Base-by-base conservation (phyloP, 192 early-diverging fungal species). In the Thamnidium elegans region DNA sequence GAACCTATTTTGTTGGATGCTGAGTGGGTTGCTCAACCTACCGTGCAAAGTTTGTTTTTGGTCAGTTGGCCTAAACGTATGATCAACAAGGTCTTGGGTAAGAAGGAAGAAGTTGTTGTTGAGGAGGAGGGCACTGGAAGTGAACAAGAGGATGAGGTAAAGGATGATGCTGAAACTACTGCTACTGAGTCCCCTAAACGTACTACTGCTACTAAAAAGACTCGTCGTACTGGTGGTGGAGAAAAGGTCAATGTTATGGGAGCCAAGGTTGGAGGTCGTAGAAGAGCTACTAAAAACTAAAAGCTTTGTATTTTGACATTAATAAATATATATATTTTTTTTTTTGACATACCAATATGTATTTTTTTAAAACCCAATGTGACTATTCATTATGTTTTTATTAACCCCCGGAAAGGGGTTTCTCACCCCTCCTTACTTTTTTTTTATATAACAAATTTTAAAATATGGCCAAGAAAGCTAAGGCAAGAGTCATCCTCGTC, bases 401-500 rank as follows among this genome's bases (percentile, higher is more conserved):
- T 26, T 26, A 26, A 26, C 36, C 36, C 36, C 36, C 36, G 5
- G 34, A 7, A 7, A 36, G 7, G 46, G 46, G 17, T 48, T 9
- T 15, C 4, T 48, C 17, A 26, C 17, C 46, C 46, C 46, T 6
- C 21, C 39, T 44, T 23, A 20, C 39, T 44, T 44, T 44, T 21
- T 4, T 3, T 44, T 4, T 23, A 19, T 54, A 55, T n/a, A 32
- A 36, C 15, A 10, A 44, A 26, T 26, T 26, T 26, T 26, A 26
- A 26, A 69, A 20, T 43, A 83, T 92, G 90, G 87, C 87, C n/a
- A 90, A 90, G 68, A 92, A 92, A 77, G 83, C 89, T 50, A 92
- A 89, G 76, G 84, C 90, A 74, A 83, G 94, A 74, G 92, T 87
- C 26, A 84, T 95, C 55, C 79, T 98, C 61, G 89, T 95, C 21